phyloP scores from a whole-genome alignment of 345 rosid species.

The Gossypium stocksii region DNA sequence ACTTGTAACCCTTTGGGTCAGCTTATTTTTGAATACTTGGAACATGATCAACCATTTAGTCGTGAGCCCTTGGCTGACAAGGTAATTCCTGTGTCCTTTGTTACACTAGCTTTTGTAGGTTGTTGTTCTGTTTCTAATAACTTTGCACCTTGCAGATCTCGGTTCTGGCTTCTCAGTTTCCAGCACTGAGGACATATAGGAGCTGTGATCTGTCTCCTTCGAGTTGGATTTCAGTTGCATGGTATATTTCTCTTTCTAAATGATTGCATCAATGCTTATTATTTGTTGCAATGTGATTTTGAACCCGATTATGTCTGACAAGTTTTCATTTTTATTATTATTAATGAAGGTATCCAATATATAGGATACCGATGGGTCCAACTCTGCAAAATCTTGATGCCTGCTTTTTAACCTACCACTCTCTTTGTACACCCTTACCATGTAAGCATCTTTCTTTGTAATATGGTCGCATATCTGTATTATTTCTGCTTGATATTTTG shows the following conservation, averaged over 20 bases:
- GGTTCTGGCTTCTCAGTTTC: slow-evolving; percentile 65
- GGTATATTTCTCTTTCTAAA: slow-evolving; percentile 36
- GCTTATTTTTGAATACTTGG: slow-evolving; percentile 69
- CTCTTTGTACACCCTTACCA: slow-evolving; percentile 42
- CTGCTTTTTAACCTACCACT: slow-evolving; percentile 77
- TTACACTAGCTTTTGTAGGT: background rate
- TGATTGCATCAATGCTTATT: background rate
- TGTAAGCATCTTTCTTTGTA: slow-evolving; percentile 26
- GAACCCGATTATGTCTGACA: background rate
- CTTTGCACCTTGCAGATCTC: slow-evolving; percentile 44
- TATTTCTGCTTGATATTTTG: background rate
- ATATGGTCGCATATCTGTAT: background rate
- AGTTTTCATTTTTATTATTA: background rate
- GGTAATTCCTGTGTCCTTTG: slow-evolving; percentile 34
- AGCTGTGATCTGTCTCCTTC: slow-evolving; percentile 77
- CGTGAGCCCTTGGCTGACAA: slow-evolving; percentile 86
- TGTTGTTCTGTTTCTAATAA: background rate
- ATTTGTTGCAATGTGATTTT: background rate
- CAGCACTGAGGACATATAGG: slow-evolving; percentile 60
- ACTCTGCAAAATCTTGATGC: slow-evolving; percentile 87
- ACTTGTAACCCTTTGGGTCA: slow-evolving; percentile 40
- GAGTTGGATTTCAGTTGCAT: slow-evolving; percentile 95
- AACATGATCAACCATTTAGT: slow-evolving; percentile 68
- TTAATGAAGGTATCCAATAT: slow-evolving; percentile 69
- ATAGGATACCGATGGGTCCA: slow-evolving; percentile 82